Evolutionary conservation across 768 basidiomycete species (phyloP).

Genomic region (Mycena epipterygia): DNA sequence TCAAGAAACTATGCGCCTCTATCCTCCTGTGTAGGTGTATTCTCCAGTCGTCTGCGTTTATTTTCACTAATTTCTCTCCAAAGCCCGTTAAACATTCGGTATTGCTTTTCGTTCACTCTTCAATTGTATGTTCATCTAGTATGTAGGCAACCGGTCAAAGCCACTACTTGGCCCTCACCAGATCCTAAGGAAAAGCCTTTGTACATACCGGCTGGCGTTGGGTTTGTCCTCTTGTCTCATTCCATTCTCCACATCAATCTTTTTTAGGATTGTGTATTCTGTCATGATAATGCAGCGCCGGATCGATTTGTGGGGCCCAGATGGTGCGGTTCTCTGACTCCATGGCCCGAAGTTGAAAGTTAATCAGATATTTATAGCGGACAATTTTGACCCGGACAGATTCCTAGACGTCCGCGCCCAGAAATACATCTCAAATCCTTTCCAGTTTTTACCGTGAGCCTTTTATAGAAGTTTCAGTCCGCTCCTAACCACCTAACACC

Average conservation of each 20-base stretch:
- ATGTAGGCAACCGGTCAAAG: conserved; percentile 38
- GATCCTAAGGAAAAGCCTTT: conserved; percentile 45
- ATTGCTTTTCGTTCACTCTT: not conserved
- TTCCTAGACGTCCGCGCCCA: conserved; percentile 61
- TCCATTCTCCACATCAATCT: not conserved
- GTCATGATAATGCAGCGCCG: conserved; percentile 52
- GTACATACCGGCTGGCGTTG: conserved; percentile 50
- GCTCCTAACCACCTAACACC: not conserved
- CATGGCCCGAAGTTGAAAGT: conserved; percentile 51
- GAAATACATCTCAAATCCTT: conserved; percentile 58
- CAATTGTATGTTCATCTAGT: no score
- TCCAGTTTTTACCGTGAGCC: conserved; percentile 61
- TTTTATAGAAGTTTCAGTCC: conserved; percentile 19
- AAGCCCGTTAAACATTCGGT: conserved; percentile 36
- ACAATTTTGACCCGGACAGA: conserved; percentile 64
- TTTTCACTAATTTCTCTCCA: not conserved
- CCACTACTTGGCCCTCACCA: conserved; percentile 45
- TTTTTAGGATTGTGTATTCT: conserved; percentile 47
- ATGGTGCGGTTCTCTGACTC: conserved; percentile 47
- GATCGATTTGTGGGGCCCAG: conserved; percentile 63
- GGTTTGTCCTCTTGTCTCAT: conserved; percentile 37
- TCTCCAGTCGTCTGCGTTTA: not conserved
- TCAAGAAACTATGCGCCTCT: conserved; percentile 66
- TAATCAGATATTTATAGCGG: conserved; percentile 59
- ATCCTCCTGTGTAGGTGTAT: conserved; percentile 61